Evolutionary conservation across 345 rosid species (phyloP).

Genomic region (Ceriops tagal): DNA sequence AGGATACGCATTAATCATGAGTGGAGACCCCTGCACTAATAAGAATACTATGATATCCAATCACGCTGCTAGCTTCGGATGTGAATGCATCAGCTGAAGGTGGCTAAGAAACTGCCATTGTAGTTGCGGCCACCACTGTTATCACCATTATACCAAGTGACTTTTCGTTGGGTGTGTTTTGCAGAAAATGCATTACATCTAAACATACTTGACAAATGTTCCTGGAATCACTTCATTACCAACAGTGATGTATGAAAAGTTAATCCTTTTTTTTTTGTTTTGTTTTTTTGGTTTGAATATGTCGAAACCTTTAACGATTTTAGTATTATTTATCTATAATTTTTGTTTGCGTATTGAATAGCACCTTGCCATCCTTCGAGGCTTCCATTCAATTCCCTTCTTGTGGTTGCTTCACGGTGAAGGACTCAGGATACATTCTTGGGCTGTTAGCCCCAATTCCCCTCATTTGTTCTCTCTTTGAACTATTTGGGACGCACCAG

Average conservation of each 20-base stretch:
- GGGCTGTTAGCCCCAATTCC: too few relatives aligned
- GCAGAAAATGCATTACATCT: slow-evolving; percentile 9
- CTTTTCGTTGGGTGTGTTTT: not conserved
- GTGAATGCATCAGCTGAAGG: slow-evolving; percentile 17
- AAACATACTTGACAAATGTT: not conserved
- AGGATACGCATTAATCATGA: slow-evolving; percentile 22
- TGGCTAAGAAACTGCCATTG: slow-evolving; percentile 9
- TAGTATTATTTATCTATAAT: too few relatives aligned
- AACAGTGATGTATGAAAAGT: not conserved
- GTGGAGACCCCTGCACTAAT: not conserved
- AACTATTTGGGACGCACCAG: too few relatives aligned
- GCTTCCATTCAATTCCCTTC: too few relatives aligned
- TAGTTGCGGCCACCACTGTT: not conserved
- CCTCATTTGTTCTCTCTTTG: too few relatives aligned
- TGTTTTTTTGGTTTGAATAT: too few relatives aligned
- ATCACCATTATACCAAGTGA: slow-evolving; percentile 1
- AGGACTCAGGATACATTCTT: too few relatives aligned
- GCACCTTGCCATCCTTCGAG: too few relatives aligned
- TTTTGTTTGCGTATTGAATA: too few relatives aligned
- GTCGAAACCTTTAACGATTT: too few relatives aligned
- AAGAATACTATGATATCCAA: not conserved
- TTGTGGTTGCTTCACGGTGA: too few relatives aligned
- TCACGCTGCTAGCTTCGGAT: not conserved
- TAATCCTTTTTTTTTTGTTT: too few relatives aligned
- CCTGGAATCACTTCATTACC: slow-evolving; percentile 18